Evolutionary conservation across 1,284 basidiomycete species (phyloP), one percentile per base, ranked within the genome.

Genomic region (Earliella scabrosa): DNA sequence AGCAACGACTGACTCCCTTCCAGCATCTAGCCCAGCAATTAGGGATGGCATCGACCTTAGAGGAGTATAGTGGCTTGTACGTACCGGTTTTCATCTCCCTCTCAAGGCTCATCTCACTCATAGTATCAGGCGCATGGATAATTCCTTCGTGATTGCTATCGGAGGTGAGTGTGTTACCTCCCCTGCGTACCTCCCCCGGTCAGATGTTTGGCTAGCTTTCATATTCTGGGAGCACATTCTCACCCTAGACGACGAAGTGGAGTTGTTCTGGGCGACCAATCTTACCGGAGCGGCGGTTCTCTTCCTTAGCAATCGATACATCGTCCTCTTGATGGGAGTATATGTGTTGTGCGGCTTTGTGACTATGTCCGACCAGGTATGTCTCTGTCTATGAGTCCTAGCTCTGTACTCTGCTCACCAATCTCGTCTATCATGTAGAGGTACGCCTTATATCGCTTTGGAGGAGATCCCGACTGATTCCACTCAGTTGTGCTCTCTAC

Each of bases 181-280:
- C n/a, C n/a, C n/a, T n/a, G n/a, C n/a, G n/a, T n/a, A n/a, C n/a
- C n/a, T n/a, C n/a, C n/a, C n/a, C n/a, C n/a, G n/a, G n/a, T n/a
- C n/a, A n/a, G n/a, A n/a, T n/a, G n/a, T n/a, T 41, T 29, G 1
- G 10, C 1, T 26, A 59, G 58, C 38, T 7, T 45, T 56, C 16
- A 43, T 56, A 2, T 40, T 52, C 24, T 59, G 53, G 32, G 54
- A 56, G 23, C 52, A 55, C 36, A 24, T 31, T 11, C 45, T 59
- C 34, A 56, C 58, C 5, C 14, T 59, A 23, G 45, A 50, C 21
- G 41, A 51, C 2, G 58, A 59, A n/a, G 31, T 56, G 14, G 32
- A 36, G n/a, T 29, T 45, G 5, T 34, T 58, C 20, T 58, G 56
- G 56, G n/a, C 34, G 20, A 34, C 43, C 31, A 49, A 46, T 27